A percentile compares a stretch with the other conserved stretches of the same genome.
phyloP scores from a whole-genome alignment of 179 eudicot genomes.

The Silene vulgaris region DNA sequence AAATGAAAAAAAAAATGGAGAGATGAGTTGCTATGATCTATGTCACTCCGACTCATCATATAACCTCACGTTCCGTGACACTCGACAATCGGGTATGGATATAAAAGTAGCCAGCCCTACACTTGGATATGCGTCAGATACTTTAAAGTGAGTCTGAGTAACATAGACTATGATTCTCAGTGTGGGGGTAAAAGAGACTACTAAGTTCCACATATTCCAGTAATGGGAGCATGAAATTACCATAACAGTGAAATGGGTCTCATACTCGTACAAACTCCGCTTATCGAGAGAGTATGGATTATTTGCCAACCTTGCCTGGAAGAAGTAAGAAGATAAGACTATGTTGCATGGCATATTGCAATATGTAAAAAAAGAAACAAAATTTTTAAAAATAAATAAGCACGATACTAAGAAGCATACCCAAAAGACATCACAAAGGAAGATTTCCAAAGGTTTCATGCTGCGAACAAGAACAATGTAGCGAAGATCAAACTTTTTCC shows the following conservation, averaged over 20 bases:
- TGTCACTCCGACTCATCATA: too few relatives aligned
- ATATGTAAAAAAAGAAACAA: neutral
- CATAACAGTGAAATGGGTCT: conserved; percentile 99
- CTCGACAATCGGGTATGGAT: too few relatives aligned
- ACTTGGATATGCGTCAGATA: neutral
- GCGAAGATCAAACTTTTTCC: conserved; percentile 91
- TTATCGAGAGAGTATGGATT: conserved; percentile 69
- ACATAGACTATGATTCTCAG: neutral
- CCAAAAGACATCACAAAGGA: conserved; percentile 82
- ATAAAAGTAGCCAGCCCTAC: neutral
- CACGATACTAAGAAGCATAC: conserved; percentile 38
- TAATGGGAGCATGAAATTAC: conserved; percentile 37
- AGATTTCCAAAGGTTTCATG: conserved; percentile 78
- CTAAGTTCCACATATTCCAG: neutral
- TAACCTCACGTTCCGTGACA: too few relatives aligned
- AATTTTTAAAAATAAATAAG: neutral
- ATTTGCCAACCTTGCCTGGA: conserved; percentile 87
- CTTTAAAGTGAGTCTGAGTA: neutral
- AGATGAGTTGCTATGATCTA: neutral
- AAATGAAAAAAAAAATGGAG: neutral
- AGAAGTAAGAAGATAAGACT: conserved; percentile 15
- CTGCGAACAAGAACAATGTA: conserved; percentile 88
- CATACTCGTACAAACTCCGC: conserved; percentile 75
- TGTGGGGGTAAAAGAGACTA: neutral
- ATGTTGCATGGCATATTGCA: neutral